These are phyloP conservation scores for Dysphania ambrosioides DNA, from an alignment of 148 eudicot species.

Conservation along the genomic window DNA sequence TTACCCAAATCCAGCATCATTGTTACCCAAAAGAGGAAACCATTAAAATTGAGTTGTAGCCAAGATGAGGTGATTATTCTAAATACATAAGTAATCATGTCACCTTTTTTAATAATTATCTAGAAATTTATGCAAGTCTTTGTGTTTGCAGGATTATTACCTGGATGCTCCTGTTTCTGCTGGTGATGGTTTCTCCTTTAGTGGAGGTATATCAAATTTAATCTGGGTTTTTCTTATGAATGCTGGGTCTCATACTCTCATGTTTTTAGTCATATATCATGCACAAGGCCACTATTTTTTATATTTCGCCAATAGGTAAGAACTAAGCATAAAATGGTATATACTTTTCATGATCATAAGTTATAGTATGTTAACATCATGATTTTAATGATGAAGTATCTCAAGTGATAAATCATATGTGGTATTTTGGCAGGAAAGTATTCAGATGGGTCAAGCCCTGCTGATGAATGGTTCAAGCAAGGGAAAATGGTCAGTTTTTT, in stretches of 20 bases:
- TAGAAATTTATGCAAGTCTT: background rate
- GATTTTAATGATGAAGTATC: background rate
- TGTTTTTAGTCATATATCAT: background rate
- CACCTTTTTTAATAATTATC: background rate
- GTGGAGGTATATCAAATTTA: conserved; percentile 59
- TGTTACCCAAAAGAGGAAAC: conserved; percentile 22
- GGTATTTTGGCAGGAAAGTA: conserved; percentile 70
- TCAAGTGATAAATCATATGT: background rate
- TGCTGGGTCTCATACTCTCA: background rate
- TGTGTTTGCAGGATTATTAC: conserved; percentile 59
- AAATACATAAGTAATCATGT: background rate
- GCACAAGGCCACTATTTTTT: background rate
- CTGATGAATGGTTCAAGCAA: conserved; percentile 89
- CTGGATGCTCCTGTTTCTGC: conserved; percentile 81
- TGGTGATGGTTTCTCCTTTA: conserved; percentile 98
- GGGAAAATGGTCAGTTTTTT: conserved; percentile 65
- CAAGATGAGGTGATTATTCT: conserved; percentile 43
- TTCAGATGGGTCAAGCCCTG: conserved; percentile 72
- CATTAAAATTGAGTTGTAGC: conserved; percentile 35
- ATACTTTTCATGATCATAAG: too few relatives aligned
- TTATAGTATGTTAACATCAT: background rate
- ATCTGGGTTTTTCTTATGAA: background rate
- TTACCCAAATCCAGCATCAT: conserved; percentile 21
- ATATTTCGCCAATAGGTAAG: too few relatives aligned
- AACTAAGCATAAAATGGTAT: background rate